A percentile compares a stretch with the other conserved stretches of the same genome.
phyloP scores from a whole-genome alignment of 1,284 basidiomycete genomes.

The Trametes pubescens region DNA sequence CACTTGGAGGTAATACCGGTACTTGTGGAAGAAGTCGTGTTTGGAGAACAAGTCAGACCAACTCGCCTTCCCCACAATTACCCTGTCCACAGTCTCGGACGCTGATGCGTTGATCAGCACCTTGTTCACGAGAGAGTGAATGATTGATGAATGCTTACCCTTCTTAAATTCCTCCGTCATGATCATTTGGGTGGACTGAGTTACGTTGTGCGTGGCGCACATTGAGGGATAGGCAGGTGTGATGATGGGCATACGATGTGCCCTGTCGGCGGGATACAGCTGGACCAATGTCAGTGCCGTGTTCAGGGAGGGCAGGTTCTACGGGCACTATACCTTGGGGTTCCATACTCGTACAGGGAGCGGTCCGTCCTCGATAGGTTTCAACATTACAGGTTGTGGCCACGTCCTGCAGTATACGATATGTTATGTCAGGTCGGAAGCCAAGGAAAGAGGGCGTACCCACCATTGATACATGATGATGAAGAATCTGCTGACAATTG shows the following conservation, averaged over 20 bases:
- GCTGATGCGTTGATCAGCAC: constrained; percentile 52
- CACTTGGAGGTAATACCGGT: constrained; percentile 98
- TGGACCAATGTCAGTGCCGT: constrained; percentile 41
- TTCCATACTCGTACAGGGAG: constrained; percentile 98
- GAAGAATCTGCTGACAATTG: constrained; percentile 97
- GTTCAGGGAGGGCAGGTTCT: not conserved
- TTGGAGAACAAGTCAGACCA: constrained; percentile 95
- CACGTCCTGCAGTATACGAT: constrained; percentile 71
- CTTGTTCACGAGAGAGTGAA: constrained; percentile 1
- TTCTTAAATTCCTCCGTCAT: constrained; percentile 97
- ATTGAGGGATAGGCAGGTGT: constrained; percentile 99
- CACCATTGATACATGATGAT: constrained; percentile 97
- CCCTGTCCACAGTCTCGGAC: constrained; percentile 92
- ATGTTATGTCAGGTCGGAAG: constrained; percentile 13
- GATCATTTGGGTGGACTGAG: constrained; percentile 94
- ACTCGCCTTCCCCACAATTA: constrained; percentile 83
- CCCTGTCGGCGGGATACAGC: constrained; percentile 92
- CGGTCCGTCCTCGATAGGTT: constrained; percentile 96
- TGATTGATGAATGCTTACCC: constrained; percentile 55
- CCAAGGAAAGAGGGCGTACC: constrained; percentile 37
- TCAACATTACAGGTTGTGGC: constrained; percentile 97
- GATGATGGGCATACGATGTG: constrained; percentile 99
- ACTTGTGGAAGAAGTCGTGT: constrained; percentile 97
- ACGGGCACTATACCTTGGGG: constrained; percentile 75
- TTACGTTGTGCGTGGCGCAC: constrained; percentile 99